Base-by-base conservation (phyloP, 1,139 yeast species). In the Candida smagusa region DNA sequence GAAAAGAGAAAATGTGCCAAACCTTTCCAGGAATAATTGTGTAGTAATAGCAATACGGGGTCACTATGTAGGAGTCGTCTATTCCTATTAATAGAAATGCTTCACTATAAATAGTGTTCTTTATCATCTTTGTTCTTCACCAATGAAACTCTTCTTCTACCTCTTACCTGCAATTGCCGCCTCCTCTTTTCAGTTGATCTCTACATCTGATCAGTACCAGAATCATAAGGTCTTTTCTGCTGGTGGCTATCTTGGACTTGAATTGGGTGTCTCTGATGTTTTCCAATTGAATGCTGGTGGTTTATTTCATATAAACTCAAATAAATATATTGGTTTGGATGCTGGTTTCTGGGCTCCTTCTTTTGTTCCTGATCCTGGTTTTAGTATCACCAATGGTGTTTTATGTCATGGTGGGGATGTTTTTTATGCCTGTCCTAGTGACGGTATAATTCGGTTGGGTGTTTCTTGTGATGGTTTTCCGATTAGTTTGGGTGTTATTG, bases 1-100 rank as follows among this genome's bases (percentile, higher is more conserved):
- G 97, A 90, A 54, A 70, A 71, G 51, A 74, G 98, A 42, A 94
- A 94, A 59, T 88, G 96, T 63, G 98, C 98, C 5, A 90, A 88
- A 59, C 96, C 97, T 7, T 83, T 84, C 19, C 19, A 16, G 19
- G 19, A 16, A 16, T 16, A 16, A 16, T 16, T 3, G 19, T 16
- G 19, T 16, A 16, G 19, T 16, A 16, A 16, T 16, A 16, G 5
- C 19, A 16, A 16, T 16, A 16, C 19, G 19, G 19, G 19, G 19
- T 16, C 5, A 16, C 19, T 16, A 5, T 16, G 19, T 16, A 16
- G 19, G 19, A 5, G 19, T 16, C 19, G 19, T 16, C 19, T 16
- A 16, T 16, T 16, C 19, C 19, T 16, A 16, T 16, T 4, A 16
- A 16, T 16, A 16, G n/a, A 16, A 16, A 5, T 16, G 19, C 19